Evolutionary conservation across 306 rosid species (phyloP).

Genomic region (Castanea mollissima): DNA sequence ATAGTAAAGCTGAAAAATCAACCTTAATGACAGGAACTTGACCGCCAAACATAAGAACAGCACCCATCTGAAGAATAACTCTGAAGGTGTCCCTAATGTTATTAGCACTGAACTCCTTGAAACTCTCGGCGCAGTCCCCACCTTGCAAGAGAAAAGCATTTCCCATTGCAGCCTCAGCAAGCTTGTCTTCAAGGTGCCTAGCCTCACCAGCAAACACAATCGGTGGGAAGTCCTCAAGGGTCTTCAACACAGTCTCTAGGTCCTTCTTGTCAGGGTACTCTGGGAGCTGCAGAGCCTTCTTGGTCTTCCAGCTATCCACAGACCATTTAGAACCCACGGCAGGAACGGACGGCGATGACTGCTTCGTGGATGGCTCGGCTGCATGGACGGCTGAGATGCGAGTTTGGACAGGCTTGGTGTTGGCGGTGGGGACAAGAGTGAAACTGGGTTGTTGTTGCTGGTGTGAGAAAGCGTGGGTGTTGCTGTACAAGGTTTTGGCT

Average conservation of each 20-base stretch:
- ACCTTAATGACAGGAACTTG: slow-evolving; percentile 71
- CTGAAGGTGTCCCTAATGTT: slow-evolving; percentile 70
- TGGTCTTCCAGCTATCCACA: slow-evolving; percentile 59
- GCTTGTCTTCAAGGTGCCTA: slow-evolving; percentile 61
- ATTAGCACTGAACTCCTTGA: slow-evolving; percentile 75
- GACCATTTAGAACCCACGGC: slow-evolving; percentile 36
- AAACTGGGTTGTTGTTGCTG: slow-evolving; percentile 46
- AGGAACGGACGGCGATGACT: neutral
- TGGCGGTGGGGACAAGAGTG: slow-evolving; percentile 28
- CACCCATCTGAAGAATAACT: slow-evolving; percentile 70
- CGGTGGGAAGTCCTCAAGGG: slow-evolving; percentile 67
- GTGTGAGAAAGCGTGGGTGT: slow-evolving; percentile 20
- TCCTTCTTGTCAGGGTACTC: slow-evolving; percentile 60
- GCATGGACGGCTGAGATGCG: slow-evolving; percentile 64
- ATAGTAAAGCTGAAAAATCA: neutral
- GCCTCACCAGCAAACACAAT: slow-evolving; percentile 82
- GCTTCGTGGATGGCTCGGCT: slow-evolving; percentile 29
- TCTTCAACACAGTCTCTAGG: slow-evolving; percentile 48
- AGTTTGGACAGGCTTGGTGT: slow-evolving; percentile 16
- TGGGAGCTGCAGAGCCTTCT: slow-evolving; percentile 60
- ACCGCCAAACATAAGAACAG: slow-evolving; percentile 78
- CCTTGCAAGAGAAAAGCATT: slow-evolving; percentile 73
- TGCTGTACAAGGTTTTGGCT: slow-evolving; percentile 39
- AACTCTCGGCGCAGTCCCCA: slow-evolving; percentile 77
- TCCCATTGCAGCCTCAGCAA: slow-evolving; percentile 70